phyloP scores from a whole-genome alignment of 106 monocot genomes.

The Acanthochlamys bracteata region DNA sequence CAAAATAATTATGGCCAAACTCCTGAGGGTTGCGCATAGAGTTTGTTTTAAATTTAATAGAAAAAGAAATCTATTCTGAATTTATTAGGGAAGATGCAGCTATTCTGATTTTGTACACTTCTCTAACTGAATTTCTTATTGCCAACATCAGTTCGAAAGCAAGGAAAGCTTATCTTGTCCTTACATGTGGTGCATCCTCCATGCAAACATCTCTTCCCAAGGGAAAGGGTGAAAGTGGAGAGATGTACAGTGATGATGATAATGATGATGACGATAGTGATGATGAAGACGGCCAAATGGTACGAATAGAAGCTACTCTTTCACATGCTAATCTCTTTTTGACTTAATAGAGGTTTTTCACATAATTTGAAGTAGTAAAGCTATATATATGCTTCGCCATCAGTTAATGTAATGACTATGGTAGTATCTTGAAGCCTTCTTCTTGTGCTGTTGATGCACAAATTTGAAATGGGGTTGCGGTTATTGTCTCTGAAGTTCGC shows the following conservation, averaged over 20 bases:
- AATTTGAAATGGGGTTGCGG: neutral
- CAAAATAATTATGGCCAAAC: no score
- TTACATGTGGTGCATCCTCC: constrained; percentile 82
- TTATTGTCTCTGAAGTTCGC: neutral
- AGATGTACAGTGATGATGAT: constrained; percentile 55
- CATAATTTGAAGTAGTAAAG: neutral
- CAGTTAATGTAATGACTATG: neutral
- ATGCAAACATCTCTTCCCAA: constrained; percentile 62
- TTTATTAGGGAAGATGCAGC: no score
- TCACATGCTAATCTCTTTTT: neutral
- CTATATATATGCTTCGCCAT: neutral
- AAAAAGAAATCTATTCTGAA: no score
- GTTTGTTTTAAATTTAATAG: no score
- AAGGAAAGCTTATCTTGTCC: constrained; percentile 90
- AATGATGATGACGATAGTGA: constrained; percentile 36
- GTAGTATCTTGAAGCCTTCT: neutral
- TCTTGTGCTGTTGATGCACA: neutral
- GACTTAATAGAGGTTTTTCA: no score
- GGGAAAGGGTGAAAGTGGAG: constrained; percentile 89
- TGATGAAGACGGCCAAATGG: constrained; percentile 63
- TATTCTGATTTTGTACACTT: no score
- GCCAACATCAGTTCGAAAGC: constrained; percentile 62
- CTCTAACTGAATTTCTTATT: neutral
- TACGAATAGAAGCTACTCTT: constrained; percentile 22
- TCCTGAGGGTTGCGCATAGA: no score